These are phyloP conservation scores for Sorghum bicolor DNA, from an alignment of 176 grass and related monocot species.

Conservation along the genomic window DNA sequence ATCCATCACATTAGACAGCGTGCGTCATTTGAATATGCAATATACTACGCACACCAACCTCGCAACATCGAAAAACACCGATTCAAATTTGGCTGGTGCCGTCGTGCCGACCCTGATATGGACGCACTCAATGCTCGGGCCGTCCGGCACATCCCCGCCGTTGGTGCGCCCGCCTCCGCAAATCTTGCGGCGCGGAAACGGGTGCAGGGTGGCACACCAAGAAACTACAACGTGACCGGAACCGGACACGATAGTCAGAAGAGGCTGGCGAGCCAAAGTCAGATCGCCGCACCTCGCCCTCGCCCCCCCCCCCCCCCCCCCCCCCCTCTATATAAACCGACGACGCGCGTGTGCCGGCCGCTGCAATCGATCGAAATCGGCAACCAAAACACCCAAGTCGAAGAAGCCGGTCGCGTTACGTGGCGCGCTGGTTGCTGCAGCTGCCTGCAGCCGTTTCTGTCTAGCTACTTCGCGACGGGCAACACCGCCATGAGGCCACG, in stretches of 20 bases:
- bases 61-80: too few relatives aligned
- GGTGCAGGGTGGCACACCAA: too few relatives aligned
- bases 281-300: too few relatives aligned
- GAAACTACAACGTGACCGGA: too few relatives aligned
- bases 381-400: neutral
- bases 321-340: conserved; percentile 19
- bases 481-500: conserved; percentile 8
- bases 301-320: too few relatives aligned
- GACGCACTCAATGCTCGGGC: neutral
- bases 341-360: neutral
- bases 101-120: neutral
- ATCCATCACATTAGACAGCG: too few relatives aligned
- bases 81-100: conserved; percentile 31
- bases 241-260: neutral
- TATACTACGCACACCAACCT: too few relatives aligned
- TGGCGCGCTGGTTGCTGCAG: neutral
- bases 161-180: neutral
- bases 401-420: neutral
- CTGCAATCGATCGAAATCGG: neutral
- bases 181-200: neutral
- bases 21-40: too few relatives aligned
- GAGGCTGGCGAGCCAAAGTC: conserved; percentile 13
- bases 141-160: neutral
- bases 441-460: too few relatives aligned
- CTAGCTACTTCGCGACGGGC: too few relatives aligned